Conservation (phyloP, 2,329 filamentous ascomycete species). For the Alternaria sp. region DNA sequence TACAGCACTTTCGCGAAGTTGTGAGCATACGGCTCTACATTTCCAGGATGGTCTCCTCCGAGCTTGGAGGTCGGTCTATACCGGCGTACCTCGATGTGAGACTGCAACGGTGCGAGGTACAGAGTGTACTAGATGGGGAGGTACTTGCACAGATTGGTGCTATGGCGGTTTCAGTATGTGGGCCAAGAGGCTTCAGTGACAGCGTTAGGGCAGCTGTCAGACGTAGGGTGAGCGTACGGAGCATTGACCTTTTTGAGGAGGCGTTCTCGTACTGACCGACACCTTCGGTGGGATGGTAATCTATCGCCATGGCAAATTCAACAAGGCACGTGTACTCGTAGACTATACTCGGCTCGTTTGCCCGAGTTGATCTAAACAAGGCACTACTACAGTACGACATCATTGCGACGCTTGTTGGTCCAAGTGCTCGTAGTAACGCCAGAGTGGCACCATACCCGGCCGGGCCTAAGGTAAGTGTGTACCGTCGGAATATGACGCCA, state of each 20-base stretch:
- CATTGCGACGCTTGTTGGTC: neutral
- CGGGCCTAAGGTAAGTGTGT: neutral
- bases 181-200: slow-evolving; percentile 73
- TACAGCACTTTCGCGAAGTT: slow-evolving; percentile 80
- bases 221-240: slow-evolving; percentile 65
- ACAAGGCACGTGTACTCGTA: neutral
- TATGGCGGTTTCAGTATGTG: slow-evolving; percentile 84
- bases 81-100: slow-evolving; percentile 75
- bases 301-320: neutral
- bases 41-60: slow-evolving; percentile 78
- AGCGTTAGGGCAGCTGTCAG: slow-evolving; percentile 73
- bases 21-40: slow-evolving; percentile 86
- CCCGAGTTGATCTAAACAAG: neutral
- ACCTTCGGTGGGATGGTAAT: neutral
- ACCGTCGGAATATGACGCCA: neutral
- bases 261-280: slow-evolving; percentile 66
- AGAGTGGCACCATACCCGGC: neutral
- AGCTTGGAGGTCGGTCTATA: slow-evolving; percentile 67
- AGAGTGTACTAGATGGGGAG: slow-evolving; percentile 77
- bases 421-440: neutral
- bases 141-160: slow-evolving; percentile 79
- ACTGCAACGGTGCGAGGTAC: slow-evolving; percentile 80
- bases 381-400: neutral
- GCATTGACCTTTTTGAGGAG: slow-evolving; percentile 78
- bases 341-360: neutral